Percentiles rank a stretch among this genome's conserved stretches.
Evolutionary conservation across 495 filamentous ascomycete species (phyloP).

Genomic region (Aspergillus asperescens): DNA sequence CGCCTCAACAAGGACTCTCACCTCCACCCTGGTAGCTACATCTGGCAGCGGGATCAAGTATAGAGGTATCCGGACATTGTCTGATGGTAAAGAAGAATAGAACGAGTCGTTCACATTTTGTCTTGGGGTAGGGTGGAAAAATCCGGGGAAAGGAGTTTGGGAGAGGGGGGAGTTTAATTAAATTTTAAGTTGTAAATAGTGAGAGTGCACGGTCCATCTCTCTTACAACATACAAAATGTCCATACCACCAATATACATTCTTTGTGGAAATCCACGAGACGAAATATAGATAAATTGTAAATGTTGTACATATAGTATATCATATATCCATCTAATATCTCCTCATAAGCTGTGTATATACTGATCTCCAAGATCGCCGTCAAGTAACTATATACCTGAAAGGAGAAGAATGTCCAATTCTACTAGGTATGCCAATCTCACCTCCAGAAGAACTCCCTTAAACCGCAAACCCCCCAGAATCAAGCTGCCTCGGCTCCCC

Average conservation of each 20-base stretch:
- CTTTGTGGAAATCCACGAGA: no score
- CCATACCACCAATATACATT: no score
- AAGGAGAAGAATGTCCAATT: background rate
- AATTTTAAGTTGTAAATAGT: background rate
- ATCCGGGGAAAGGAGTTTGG: background rate
- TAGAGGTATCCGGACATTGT: background rate
- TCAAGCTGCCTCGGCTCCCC: slow-evolving; percentile 73
- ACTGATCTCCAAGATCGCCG: background rate
- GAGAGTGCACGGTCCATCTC: background rate
- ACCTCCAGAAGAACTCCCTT: no score
- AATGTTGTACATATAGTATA: background rate
- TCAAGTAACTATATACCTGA: background rate
- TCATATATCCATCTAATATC: background rate
- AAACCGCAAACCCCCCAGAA: slow-evolving; percentile 67
- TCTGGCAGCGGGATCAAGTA: background rate
- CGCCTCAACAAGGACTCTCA: background rate
- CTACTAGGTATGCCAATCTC: background rate
- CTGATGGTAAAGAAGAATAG: background rate
- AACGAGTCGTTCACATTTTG: background rate
- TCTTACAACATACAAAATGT: no score
- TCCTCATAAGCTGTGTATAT: background rate
- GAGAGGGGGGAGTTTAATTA: background rate
- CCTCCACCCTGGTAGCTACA: background rate
- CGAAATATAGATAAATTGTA: no score
- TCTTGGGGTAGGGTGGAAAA: background rate